These are phyloP conservation scores for Penicillium glabrum DNA, from an alignment of 2,329 filamentous ascomycete species.

Conservation along the genomic window DNA sequence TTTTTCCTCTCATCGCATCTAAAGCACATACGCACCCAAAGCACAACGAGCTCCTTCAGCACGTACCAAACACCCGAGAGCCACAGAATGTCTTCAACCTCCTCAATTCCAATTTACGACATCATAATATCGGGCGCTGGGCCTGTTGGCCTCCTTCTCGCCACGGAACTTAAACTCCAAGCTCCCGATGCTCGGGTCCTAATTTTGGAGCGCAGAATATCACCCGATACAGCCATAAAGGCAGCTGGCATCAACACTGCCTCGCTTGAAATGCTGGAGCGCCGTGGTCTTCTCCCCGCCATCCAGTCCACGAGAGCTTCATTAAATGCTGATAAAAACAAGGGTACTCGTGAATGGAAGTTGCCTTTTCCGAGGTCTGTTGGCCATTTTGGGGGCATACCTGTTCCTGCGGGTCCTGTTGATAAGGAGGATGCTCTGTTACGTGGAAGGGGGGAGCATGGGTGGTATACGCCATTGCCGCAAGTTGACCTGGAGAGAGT, in stretches of 20 bases:
- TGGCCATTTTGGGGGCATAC: slow-evolving; percentile 32
- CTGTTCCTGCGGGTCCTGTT: slow-evolving; percentile 16
- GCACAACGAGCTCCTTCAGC: not conserved
- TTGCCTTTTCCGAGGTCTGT: slow-evolving; percentile 15
- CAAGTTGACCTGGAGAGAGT: slow-evolving; percentile 6
- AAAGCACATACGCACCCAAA: not conserved
- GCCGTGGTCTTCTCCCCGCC: slow-evolving; percentile 37
- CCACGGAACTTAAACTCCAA: slow-evolving; percentile 37
- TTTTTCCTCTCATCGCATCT: not conserved
- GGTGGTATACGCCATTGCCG: not conserved
- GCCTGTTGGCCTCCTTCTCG: slow-evolving; percentile 18
- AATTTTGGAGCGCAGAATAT: slow-evolving; percentile 33
- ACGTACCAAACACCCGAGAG: not conserved
- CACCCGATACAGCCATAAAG: slow-evolving; percentile 31
- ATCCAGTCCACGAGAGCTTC: not conserved
- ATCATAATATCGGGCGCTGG: slow-evolving; percentile 17
- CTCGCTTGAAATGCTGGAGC: slow-evolving; percentile 39
- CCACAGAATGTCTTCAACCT: not conserved
- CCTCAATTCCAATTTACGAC: slow-evolving; percentile 4
- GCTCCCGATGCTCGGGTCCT: slow-evolving; percentile 31
- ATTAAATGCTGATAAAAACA: not conserved
- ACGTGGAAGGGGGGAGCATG: not conserved
- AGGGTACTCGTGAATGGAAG: slow-evolving; percentile 10
- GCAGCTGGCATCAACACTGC: slow-evolving; percentile 32
- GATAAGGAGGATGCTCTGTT: not conserved